Evolutionary conservation across 495 filamentous ascomycete genomes (phyloP).

Genomic region (Viridothelium virens): DNA sequence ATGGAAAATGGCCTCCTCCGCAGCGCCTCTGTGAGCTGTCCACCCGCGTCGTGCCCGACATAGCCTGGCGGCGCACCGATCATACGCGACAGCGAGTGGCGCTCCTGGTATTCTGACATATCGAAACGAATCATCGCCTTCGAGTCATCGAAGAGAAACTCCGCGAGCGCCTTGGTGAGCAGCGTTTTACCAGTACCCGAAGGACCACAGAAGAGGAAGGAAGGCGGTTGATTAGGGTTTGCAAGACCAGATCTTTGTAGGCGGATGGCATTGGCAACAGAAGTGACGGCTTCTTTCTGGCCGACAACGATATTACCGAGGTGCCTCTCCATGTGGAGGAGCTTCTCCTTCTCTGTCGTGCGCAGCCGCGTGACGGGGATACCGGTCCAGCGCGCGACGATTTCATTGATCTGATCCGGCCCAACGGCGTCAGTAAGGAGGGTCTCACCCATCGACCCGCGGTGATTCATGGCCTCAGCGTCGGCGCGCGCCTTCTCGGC

Average conservation of each 20-base stretch:
- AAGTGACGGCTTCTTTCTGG: constrained; percentile 87
- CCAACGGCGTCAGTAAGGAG: constrained; percentile 89
- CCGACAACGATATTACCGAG: constrained; percentile 80
- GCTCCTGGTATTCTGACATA: constrained; percentile 99
- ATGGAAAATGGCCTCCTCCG: constrained; percentile 95
- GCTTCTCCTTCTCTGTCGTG: constrained; percentile 94
- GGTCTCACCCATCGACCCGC: constrained; percentile 49
- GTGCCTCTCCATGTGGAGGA: constrained; percentile 85
- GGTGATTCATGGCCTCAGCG: constrained; percentile 55
- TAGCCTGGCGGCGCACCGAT: constrained; percentile 97
- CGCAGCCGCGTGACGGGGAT: constrained; percentile 90
- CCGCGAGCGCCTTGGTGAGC: constrained; percentile 89
- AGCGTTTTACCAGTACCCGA: constrained; percentile 97
- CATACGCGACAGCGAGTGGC: constrained; percentile 91
- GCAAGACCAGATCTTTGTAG: constrained; percentile 85
- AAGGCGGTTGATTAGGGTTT: constrained; percentile 93
- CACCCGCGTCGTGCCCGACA: constrained; percentile 91
- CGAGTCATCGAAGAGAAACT: constrained; percentile 96
- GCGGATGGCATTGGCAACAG: constrained; percentile 91
- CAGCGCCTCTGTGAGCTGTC: constrained; percentile 88
- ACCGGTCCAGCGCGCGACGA: constrained; percentile 90
- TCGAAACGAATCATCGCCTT: constrained; percentile 99
- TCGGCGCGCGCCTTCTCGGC: constrained; percentile 69
- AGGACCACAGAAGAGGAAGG: constrained; percentile 97
- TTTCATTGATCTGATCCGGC: constrained; percentile 98